phyloP scores from a whole-genome alignment of 1,284 basidiomycete species.

The Ustilago hordei region DNA sequence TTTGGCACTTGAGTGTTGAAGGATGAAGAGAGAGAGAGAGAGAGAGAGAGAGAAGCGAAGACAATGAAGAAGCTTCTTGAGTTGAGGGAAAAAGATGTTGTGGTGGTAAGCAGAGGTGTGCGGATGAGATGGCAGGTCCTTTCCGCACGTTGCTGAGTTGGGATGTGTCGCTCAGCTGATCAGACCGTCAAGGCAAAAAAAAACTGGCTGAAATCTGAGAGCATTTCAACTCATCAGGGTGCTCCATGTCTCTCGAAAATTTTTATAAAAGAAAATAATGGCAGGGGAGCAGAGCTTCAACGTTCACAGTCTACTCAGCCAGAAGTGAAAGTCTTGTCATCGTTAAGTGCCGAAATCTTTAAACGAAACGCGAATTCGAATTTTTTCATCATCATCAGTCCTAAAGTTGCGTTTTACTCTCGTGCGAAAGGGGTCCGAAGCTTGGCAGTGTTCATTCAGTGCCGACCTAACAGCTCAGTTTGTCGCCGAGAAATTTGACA shows the following conservation, averaged over 20 bases:
- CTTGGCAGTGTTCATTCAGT: neutral
- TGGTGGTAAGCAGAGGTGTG: conserved; percentile 7
- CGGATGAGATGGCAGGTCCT: neutral
- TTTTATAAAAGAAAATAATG: neutral
- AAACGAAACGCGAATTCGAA: neutral
- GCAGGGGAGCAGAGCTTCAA: conserved; percentile 5
- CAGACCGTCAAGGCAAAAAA: conserved; percentile 12
- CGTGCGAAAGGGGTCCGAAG: neutral
- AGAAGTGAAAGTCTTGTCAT: conserved; percentile 15
- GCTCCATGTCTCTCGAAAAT: neutral
- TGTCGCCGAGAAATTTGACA: neutral
- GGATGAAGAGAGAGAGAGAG: neutral
- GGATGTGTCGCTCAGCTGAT: conserved; percentile 12
- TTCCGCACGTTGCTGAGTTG: neutral
- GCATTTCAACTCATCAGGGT: neutral
- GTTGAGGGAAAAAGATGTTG: conserved; percentile 15
- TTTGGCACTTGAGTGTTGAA: neutral
- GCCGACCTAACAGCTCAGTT: neutral
- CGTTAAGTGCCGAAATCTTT: conserved; percentile 1
- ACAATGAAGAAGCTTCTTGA: conserved; percentile 16
- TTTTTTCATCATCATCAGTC: neutral
- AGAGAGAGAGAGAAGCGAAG: neutral
- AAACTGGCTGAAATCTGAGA: conserved; percentile 9
- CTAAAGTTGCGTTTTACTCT: neutral
- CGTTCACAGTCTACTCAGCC: neutral